These are phyloP conservation scores for Arachis monticola DNA, from an alignment of 331 rosid genomes.

Conservation along the genomic window DNA sequence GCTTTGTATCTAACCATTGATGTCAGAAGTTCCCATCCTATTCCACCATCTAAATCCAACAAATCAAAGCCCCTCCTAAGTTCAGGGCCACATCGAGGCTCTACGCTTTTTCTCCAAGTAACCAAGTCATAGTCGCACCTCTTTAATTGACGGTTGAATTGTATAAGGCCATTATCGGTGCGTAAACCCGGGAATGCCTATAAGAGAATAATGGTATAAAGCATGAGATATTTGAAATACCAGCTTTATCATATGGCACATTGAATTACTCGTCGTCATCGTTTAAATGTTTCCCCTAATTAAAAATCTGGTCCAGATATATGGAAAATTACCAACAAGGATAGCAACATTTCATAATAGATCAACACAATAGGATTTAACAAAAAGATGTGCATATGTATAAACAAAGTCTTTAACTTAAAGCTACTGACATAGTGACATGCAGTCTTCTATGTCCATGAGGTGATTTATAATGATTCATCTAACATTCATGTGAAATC, in stretches of 20 bases:
- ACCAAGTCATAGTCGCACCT: slow-evolving; percentile 90
- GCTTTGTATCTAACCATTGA: slow-evolving; percentile 92
- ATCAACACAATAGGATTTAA: slow-evolving; percentile 6
- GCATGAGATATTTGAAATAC: slow-evolving; percentile 17
- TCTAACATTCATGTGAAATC: slow-evolving; percentile 11
- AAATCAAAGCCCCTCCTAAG: slow-evolving; percentile 83
- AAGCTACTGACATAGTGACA: slow-evolving; percentile 6
- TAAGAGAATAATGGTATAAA: slow-evolving; percentile 38
- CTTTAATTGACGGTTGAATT: slow-evolving; percentile 88
- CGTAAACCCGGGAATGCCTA: slow-evolving; percentile 84
- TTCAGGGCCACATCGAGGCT: slow-evolving; percentile 75
- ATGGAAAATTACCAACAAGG: slow-evolving; percentile 4
- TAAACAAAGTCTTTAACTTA: slow-evolving; percentile 18
- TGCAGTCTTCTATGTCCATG: slow-evolving; percentile 22
- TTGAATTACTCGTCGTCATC: slow-evolving; percentile 12
- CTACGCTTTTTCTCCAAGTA: slow-evolving; percentile 74
- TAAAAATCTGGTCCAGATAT: slow-evolving; percentile 9
- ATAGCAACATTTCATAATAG: not conserved
- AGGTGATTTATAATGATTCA: slow-evolving; percentile 11
- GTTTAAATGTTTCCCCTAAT: slow-evolving; percentile 3
- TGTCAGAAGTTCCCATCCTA: slow-evolving; percentile 92
- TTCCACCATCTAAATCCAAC: slow-evolving; percentile 91
- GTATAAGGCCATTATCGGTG: slow-evolving; percentile 78
- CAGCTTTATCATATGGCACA: slow-evolving; percentile 29
- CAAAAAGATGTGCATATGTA: not conserved